Evolutionary conservation across 306 rosid genomes (phyloP).

Genomic region (Medicago ruthenica): DNA sequence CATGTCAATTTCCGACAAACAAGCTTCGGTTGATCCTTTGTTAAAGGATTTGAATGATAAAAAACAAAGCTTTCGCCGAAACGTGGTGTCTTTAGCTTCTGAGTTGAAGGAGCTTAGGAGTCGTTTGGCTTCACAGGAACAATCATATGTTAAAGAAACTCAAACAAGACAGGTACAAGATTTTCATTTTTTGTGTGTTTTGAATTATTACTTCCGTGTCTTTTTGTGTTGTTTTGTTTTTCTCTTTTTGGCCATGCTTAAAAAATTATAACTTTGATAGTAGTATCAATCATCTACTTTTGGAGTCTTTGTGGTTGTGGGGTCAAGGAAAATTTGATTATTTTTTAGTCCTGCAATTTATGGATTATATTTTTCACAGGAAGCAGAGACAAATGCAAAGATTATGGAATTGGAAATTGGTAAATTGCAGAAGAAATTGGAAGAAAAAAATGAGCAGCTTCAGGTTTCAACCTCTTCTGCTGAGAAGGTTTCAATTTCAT

Average conservation of each 20-base stretch:
- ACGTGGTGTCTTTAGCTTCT: conserved; percentile 84
- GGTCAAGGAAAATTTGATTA: conserved; percentile 46
- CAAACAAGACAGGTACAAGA: conserved; percentile 76
- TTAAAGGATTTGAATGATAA: conserved; percentile 85
- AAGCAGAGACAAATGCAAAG: conserved; percentile 84
- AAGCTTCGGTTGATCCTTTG: conserved; percentile 71
- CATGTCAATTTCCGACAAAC: conserved; percentile 69
- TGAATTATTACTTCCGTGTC: conserved; percentile 3
- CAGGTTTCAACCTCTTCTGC: conserved; percentile 73
- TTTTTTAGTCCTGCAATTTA: conserved; percentile 28
- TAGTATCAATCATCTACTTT: conserved; percentile 44
- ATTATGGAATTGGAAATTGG: conserved; percentile 76
- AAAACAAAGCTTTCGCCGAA: conserved; percentile 85
- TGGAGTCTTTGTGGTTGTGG: conserved; percentile 50
- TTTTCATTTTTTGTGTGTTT: conserved; percentile 37
- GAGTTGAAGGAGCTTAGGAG: conserved; percentile 87
- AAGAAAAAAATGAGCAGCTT: conserved; percentile 70
- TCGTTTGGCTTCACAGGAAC: conserved; percentile 84
- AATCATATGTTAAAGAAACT: conserved; percentile 71
- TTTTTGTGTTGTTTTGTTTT: conserved; percentile 2
- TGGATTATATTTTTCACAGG: conserved; percentile 54
- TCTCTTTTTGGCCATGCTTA: conserved; percentile 38
- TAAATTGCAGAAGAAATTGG: conserved; percentile 68
- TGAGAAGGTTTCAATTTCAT: conserved; percentile 64
- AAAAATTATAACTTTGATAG: conserved; percentile 40